Base-by-base conservation (phyloP, 352 stramenopile genomes). In the Phytopythium chamaehyphon region DNA sequence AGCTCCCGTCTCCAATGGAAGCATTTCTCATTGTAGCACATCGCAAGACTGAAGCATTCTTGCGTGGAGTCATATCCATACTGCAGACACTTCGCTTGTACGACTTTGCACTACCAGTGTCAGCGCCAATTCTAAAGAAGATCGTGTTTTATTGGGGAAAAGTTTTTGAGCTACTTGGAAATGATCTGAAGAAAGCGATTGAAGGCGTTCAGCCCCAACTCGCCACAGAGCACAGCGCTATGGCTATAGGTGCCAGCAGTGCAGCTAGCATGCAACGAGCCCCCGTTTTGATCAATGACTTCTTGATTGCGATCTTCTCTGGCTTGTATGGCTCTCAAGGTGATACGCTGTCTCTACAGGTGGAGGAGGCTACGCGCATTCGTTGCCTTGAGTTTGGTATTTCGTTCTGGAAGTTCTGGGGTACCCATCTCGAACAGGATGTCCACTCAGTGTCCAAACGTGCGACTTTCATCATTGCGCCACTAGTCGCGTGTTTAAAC, bases 321-420 rank as follows among this genome's bases (percentile, higher is more conserved):
- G 55, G 58, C 31, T 36, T 93, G 16, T 88, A 89, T 36, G 46
- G 64, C 22, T 40, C 64, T 2, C 62, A 50, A 39, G 49, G 44
- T 8, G 48, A 14, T 10, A 53, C 40, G 44, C 24, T 26, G 11
- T 47, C 53, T 2, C 26, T 71, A 6, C 42, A 51, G 19, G 56
- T 83, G 0, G 73, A 83, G 24, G 79, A 92, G 51, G 22, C 64
- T 6, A 73, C 76, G 33, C 52, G 76, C 37, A 75, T 86, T 12
- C 79, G 83, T 26, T 83, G 71, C 59, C 66, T 92, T 21, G 82
- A 90, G 43, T 90, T 92, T 55, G 76, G 70, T 31, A 66, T 86
- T 9, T 62, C 64, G 16, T 90, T 90, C 42, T 92, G 82, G 82
- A 71, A 69, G 47, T 92, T 92, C 44, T 87, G 80, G 68, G 57